Evolutionary conservation across 176 grass and related monocot species (phyloP).

Genomic region (Ensete ventricosum): DNA sequence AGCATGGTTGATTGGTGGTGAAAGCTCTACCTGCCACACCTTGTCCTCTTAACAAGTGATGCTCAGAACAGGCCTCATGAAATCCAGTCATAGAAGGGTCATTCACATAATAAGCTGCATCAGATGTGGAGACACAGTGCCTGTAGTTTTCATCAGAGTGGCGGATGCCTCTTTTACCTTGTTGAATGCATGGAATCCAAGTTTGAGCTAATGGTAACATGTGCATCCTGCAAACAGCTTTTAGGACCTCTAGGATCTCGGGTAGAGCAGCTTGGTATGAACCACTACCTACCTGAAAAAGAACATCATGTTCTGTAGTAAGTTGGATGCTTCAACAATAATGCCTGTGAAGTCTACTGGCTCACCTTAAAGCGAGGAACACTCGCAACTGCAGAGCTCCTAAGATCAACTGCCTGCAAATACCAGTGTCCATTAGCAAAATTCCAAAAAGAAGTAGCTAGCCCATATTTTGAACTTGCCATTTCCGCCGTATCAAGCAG

Average conservation of each 20-base stretch:
- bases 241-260: constrained; percentile 78
- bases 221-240: constrained; percentile 54
- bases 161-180: constrained; percentile 77
- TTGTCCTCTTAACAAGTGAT: constrained; percentile 67
- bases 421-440: constrained; percentile 13
- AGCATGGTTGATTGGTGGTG: constrained; percentile 72
- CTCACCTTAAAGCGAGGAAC: constrained; percentile 48
- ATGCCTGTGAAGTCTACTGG: background rate
- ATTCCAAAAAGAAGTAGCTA: background rate
- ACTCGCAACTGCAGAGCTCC: constrained; percentile 57
- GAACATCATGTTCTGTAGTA: background rate
- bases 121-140: constrained; percentile 67
- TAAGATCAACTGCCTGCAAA: constrained; percentile 85
- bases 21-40: constrained; percentile 78
- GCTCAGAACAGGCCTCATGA: constrained; percentile 80
- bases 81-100: constrained; percentile 47
- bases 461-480: background rate
- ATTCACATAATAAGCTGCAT: constrained; percentile 64
- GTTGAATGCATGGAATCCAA: constrained; percentile 73
- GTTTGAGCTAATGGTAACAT: constrained; percentile 84
- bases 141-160: constrained; percentile 78
- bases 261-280: constrained; percentile 78
- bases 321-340: background rate
- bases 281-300: constrained; percentile 22
- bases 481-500: too few species aligned